Conservation (phyloP, 2,329 filamentous ascomycete genomes). For the Botrytis cinerea region DNA sequence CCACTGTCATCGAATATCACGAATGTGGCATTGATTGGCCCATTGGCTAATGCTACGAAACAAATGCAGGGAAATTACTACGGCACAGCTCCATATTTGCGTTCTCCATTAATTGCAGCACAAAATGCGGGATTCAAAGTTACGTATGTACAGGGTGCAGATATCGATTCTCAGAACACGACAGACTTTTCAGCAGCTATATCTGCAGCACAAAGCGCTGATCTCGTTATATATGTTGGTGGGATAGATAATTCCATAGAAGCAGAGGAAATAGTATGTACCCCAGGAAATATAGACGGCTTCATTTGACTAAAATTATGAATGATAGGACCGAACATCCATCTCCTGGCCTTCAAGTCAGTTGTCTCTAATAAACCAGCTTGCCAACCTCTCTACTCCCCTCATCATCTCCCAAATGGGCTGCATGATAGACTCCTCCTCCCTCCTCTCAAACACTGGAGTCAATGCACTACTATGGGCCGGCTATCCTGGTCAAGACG, state of each 20-base stretch:
- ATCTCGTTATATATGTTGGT: constrained; percentile 56
- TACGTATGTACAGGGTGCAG: constrained; percentile 45
- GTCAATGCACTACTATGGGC: constrained; percentile 58
- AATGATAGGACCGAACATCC: constrained; percentile 48
- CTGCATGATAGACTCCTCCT: constrained; percentile 53
- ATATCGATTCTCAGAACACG: constrained; percentile 41
- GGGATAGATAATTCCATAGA: constrained; percentile 57
- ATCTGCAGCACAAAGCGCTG: constrained; percentile 47
- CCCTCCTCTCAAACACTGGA: constrained; percentile 50
- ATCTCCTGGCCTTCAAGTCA: constrained; percentile 56
- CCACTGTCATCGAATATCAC: constrained; percentile 26
- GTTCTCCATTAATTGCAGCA: constrained; percentile 49
- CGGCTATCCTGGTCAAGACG: constrained; percentile 61
- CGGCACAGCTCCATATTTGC: constrained; percentile 32
- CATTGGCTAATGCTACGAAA: constrained; percentile 31
- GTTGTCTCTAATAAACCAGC: constrained; percentile 51
- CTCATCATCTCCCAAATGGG: constrained; percentile 56
- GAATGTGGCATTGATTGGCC: constrained; percentile 34
- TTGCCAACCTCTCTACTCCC: constrained; percentile 50
- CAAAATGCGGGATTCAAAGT: constrained; percentile 38
- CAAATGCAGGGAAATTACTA: constrained; percentile 37
- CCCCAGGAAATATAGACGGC: neutral
- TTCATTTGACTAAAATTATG: neutral
- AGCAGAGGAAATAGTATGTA: constrained; percentile 45
- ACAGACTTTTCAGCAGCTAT: constrained; percentile 39